Percentiles rank a stretch among this genome's conserved stretches.
phyloP scores from a whole-genome alignment of 352 stramenopile genomes.

The Aphanomyces euteiches region DNA sequence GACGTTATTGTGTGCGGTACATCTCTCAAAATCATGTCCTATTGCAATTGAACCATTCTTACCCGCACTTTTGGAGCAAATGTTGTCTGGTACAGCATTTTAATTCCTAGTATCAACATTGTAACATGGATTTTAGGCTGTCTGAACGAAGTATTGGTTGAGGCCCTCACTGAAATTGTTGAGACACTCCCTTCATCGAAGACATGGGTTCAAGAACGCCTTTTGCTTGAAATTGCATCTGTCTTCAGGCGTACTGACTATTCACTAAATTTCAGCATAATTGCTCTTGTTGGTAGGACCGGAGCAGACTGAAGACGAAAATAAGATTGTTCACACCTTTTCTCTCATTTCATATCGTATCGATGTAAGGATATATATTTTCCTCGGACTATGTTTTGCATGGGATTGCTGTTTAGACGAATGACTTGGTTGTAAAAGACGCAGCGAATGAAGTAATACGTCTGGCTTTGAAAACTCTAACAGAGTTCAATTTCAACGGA shows the following conservation, averaged over 20 bases:
- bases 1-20: conserved; percentile 73
- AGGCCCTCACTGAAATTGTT: conserved; percentile 89
- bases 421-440: conserved; percentile 56
- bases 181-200: conserved; percentile 84
- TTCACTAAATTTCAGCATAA: conserved; percentile 46
- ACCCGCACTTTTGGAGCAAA: conserved; percentile 70
- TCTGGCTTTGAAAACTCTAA: conserved; percentile 87
- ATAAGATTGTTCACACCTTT: conserved; percentile 28
- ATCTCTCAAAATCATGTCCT: conserved; percentile 63
- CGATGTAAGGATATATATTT: background rate
- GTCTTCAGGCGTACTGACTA: conserved; percentile 77
- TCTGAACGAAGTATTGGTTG: conserved; percentile 92
- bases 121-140: conserved; percentile 55
- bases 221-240: conserved; percentile 96
- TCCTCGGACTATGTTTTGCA: no score
- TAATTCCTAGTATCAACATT: no score
- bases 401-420: conserved; percentile 37
- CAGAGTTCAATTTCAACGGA: conserved; percentile 90
- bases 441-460: conserved; percentile 61
- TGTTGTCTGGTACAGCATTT: conserved; percentile 82
- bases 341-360: conserved; percentile 1
- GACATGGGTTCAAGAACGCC: conserved; percentile 88
- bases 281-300: background rate
- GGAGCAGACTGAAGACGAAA: background rate
- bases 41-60: conserved; percentile 65